Evolutionary conservation across 305 asterid species (phyloP), one percentile per base, ranked within the genome.

Genomic region (Plantago coronopus): DNA sequence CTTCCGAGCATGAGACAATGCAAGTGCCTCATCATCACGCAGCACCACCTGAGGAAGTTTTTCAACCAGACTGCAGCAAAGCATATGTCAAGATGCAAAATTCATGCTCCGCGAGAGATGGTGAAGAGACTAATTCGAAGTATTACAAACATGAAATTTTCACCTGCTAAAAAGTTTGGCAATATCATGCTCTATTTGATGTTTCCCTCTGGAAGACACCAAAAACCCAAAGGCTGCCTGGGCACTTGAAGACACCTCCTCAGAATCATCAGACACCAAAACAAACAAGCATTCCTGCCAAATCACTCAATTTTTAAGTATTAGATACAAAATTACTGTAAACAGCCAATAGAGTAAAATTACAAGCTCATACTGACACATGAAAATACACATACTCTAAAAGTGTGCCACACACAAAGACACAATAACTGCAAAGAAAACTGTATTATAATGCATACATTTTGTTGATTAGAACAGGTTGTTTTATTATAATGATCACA

Each of bases 11-110:
- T 89, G 96, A 71, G 95, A 83, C 67, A 93, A 56, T 7, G 89
- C 88, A 73, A 72, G 63, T 62, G 86, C 66, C 69, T 87, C 97
- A 65, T 89, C 94, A 68, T 80, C 79, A 70, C 89, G 83, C 72
- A 89, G 74, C 54, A 93, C 79, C 63, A 79, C 83, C 72, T 81
- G 86, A 20, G 99, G 96, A 70, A 93, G 95, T 78, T 87, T 87
- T 75, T 89, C 94, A 74, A 89, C 72, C 69, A 93, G 81, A 84
- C 98, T 91, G 87, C 29, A 71, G 70, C 20, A 63, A 58, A 56
- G 63, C 22, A 48, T 42, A 48, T 14, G 38, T 48, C 46, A 48
- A 40, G n/a, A n/a, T 40, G 25, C 17, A 15, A 9, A 25, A 37
- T 7, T 34, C 42, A 34, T 34, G 10, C 12, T 54, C 40, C 61